Evolutionary conservation across 306 rosid genomes (phyloP), one percentile per base, ranked within the genome.

Genomic region (Dryas octopetala): DNA sequence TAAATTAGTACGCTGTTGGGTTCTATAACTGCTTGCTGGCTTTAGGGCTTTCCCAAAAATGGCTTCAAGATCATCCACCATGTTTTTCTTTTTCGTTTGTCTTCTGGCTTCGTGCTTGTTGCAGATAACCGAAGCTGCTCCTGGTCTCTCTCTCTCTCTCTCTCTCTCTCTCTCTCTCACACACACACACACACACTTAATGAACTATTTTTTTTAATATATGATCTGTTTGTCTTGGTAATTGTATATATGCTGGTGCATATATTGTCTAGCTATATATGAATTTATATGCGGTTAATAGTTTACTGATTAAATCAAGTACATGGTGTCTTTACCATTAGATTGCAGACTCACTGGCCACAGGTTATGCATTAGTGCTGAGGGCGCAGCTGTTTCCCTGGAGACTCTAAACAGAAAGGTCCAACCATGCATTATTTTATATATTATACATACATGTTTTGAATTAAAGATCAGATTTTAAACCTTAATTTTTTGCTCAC

Each of bases 391-490:
- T 53, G 74, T 41, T 72, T 60, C 70, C 46, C 62, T 70, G 73
- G 77, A 62, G 54, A 79, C 49, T 19, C 74, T 57, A 10, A 82
- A 51, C 57, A 86, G 96, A 80, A 90, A 88, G 96, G 96, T 88
- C 5, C 7, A 5, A 4, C 13, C 1, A 52, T 23, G 23, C 23
- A 23, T 2, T 6, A 10, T 11, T 32, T 2, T 23, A 23, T 23
- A 0, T n/a, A 0, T 4, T 49, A 8, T 32, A 2, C 38, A 32
- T 32, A 1, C 38, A 32, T 32, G 38, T 32, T 32, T 32, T 32
- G 38, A 32, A 32, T 32, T 1, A 32, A 1, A 32, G 38, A 32
- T 32, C 38, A 32, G 2, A 32, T 32, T 32, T 32, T 32, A 32
- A 32, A 32, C 38, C 38, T 32, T 32, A 32, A 32, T 74, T 14